Evolutionary conservation across 2,329 filamentous ascomycete species (phyloP).

Genomic region (Mariannaea sp.): DNA sequence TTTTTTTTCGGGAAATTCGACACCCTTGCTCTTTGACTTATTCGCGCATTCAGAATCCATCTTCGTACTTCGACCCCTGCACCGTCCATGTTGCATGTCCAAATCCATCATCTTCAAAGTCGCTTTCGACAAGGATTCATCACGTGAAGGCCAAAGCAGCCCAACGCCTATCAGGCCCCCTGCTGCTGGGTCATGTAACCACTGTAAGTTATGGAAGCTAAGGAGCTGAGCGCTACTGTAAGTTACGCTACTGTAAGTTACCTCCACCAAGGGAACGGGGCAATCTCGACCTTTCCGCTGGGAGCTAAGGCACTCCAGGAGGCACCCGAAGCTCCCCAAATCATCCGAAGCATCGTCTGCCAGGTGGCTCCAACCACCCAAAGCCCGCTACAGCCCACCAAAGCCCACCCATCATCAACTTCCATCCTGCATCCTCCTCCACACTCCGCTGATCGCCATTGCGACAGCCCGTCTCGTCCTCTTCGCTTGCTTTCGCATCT

Average conservation of each 20-base stretch:
- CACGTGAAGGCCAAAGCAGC: slow-evolving; percentile 28
- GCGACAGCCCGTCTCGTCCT: slow-evolving; percentile 11
- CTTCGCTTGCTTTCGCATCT: background rate
- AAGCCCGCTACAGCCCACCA: too few relatives aligned
- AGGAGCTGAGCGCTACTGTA: too few relatives aligned
- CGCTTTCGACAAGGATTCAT: slow-evolving; percentile 12
- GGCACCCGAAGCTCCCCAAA: too few relatives aligned
- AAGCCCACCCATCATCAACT: slow-evolving; percentile 27
- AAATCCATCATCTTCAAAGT: background rate
- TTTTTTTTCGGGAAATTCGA: background rate
- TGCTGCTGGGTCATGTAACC: slow-evolving; percentile 32
- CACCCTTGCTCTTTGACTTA: too few relatives aligned
- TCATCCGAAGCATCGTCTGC: slow-evolving; percentile 11
- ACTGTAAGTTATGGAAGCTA: slow-evolving; percentile 31
- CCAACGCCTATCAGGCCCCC: slow-evolving; percentile 30
- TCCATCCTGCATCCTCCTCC: slow-evolving; percentile 16
- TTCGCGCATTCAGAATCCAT: background rate
- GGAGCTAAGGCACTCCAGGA: background rate
- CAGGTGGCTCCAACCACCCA: slow-evolving; percentile 13
- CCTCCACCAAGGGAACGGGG: background rate
- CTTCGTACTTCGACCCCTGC: slow-evolving; percentile 4
- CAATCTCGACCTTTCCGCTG: background rate
- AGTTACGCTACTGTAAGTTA: slow-evolving; percentile 32
- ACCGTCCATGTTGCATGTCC: background rate
- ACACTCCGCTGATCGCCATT: slow-evolving; percentile 12